Conservation (phyloP, 2,329 filamentous ascomycete species). For the Tolypocladium nubicola region DNA sequence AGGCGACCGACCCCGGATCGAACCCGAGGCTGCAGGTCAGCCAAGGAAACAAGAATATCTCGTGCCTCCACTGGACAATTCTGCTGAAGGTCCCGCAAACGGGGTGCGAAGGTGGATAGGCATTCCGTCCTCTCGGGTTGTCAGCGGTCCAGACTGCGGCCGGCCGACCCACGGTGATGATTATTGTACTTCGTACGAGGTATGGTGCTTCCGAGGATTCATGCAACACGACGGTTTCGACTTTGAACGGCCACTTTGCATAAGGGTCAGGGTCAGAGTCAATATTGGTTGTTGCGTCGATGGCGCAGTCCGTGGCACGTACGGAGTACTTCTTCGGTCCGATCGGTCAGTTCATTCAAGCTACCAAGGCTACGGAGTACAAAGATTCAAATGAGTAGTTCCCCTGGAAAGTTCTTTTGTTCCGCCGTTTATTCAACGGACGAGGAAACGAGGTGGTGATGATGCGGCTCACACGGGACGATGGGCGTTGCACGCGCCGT, state of each 20-base stretch:
- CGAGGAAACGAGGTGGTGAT: background rate
- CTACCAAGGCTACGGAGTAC: background rate
- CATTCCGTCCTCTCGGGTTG: background rate
- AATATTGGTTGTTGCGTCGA: background rate
- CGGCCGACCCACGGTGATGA: background rate
- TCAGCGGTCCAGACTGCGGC: background rate
- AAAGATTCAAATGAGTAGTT: too few species aligned
- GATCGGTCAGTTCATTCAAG: background rate
- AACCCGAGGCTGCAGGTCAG: background rate
- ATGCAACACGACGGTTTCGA: background rate
- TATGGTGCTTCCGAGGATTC: background rate
- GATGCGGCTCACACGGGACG: background rate
- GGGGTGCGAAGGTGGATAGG: background rate
- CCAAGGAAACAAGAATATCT: background rate
- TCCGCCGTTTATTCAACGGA: background rate
- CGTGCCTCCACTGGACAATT: background rate
- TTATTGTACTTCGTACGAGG: background rate
- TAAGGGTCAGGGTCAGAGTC: background rate
- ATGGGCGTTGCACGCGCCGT: background rate
- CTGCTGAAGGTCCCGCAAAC: background rate
- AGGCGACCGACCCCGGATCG: background rate
- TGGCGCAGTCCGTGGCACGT: background rate
- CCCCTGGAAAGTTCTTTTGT: background rate
- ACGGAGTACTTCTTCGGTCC: background rate
- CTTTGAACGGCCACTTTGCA: background rate